These are phyloP conservation scores for Scheffersomyces stipitis DNA, from an alignment of 805 yeast genomes.

Conservation along the genomic window DNA sequence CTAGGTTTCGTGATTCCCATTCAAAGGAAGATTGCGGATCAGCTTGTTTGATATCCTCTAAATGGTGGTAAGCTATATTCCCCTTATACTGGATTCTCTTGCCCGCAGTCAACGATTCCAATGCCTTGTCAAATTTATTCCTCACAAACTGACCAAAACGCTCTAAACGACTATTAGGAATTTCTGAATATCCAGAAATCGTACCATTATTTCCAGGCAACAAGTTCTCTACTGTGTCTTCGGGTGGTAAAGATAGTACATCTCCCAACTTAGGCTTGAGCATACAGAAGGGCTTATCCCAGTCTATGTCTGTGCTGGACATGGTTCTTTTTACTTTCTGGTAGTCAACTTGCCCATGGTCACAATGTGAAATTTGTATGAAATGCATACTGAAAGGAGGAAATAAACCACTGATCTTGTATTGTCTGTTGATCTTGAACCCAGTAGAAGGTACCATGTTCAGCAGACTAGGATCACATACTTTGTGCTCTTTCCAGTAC, in stretches of 20 bases:
- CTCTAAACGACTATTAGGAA: background rate
- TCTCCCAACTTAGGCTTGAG: conserved; percentile 24
- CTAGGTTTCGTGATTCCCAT: conserved; percentile 27
- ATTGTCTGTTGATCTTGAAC: conserved; percentile 51
- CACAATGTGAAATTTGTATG: conserved; percentile 51
- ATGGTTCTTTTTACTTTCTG: conserved; percentile 35
- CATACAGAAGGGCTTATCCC: conserved; percentile 50
- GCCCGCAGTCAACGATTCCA: conserved; percentile 16
- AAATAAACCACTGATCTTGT: conserved; percentile 36
- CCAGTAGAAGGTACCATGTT: conserved; percentile 50
- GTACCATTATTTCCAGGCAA: background rate
- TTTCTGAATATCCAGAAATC: conserved; percentile 1
- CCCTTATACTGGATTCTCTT: conserved; percentile 22
- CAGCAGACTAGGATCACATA: conserved; percentile 33
- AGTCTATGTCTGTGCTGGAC: conserved; percentile 38
- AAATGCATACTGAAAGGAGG: conserved; percentile 41
- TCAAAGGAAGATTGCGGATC: conserved; percentile 20
- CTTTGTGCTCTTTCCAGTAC: conserved; percentile 25
- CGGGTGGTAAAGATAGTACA: background rate
- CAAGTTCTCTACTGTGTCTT: conserved; percentile 1
- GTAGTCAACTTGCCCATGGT: conserved; percentile 47
- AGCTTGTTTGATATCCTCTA: conserved; percentile 14
- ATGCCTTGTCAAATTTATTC: conserved; percentile 16
- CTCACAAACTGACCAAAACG: background rate
- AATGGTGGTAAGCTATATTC: conserved; percentile 12